Evolutionary conservation across 1,284 basidiomycete species (phyloP).

Genomic region (Psilocybe mexicana): DNA sequence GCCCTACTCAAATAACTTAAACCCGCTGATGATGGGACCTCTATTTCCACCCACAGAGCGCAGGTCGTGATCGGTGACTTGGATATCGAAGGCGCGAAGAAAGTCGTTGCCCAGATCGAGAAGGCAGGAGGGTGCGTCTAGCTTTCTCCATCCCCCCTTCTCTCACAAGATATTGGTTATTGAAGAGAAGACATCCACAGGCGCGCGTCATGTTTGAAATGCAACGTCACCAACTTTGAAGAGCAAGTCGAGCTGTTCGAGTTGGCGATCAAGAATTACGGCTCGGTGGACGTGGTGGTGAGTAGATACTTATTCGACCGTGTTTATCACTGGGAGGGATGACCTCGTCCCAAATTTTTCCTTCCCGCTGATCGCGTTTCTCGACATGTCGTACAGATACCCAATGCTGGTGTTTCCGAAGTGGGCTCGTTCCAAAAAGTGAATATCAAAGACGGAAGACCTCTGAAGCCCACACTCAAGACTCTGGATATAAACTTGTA

Average conservation of each 20-base stretch:
- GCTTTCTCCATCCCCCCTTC: not conserved
- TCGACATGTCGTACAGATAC: slow-evolving; percentile 35
- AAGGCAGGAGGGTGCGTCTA: slow-evolving; percentile 45
- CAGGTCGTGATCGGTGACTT: slow-evolving; percentile 59
- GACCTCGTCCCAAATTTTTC: too few species aligned
- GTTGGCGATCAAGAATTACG: slow-evolving; percentile 44
- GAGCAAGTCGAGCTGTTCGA: slow-evolving; percentile 56
- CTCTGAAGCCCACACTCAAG: slow-evolving; percentile 41
- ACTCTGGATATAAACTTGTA: slow-evolving; percentile 56
- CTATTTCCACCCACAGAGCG: slow-evolving; percentile 32
- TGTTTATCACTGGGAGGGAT: too few species aligned
- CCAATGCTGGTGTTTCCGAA: slow-evolving; percentile 59
- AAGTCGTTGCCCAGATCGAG: slow-evolving; percentile 43
- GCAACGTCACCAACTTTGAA: slow-evolving; percentile 58
- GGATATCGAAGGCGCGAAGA: slow-evolving; percentile 40
- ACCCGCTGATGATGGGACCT: not conserved
- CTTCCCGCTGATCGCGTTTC: too few species aligned
- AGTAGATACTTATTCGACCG: slow-evolving; percentile 10
- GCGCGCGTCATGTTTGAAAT: slow-evolving; percentile 42
- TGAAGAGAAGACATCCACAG: slow-evolving; percentile 28
- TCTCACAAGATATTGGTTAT: not conserved
- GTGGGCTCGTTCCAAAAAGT: slow-evolving; percentile 35
- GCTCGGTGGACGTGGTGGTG: slow-evolving; percentile 54
- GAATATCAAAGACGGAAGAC: slow-evolving; percentile 38
- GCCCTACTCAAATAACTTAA: not conserved